These are phyloP conservation scores for Histomonas meleagridis DNA, from an alignment of 208 protist species.

Conservation along the genomic window DNA sequence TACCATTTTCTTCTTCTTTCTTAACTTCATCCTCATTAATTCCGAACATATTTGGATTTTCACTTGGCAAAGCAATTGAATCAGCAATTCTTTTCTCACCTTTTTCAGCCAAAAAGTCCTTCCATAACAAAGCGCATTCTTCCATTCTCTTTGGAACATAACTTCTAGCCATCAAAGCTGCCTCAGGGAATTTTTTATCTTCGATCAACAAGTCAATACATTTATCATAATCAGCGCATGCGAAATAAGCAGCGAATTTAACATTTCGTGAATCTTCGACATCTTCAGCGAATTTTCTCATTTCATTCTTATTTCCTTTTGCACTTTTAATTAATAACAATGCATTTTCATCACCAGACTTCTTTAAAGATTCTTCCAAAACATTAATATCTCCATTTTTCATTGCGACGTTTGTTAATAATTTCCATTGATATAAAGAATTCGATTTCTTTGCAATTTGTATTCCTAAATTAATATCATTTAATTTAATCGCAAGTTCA, in stretches of 20 bases:
- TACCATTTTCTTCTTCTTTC: too few species aligned
- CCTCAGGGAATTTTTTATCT: conserved; percentile 68
- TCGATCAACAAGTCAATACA: conserved; percentile 68
- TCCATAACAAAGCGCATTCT: background rate
- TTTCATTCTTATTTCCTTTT: background rate
- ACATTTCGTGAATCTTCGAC: conserved; percentile 51
- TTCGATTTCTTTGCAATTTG: background rate
- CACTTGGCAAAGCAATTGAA: background rate
- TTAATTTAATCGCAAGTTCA: background rate
- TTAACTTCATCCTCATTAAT: background rate
- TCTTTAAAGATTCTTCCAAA: background rate
- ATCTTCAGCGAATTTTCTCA: conserved; percentile 62
- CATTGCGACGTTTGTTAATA: background rate
- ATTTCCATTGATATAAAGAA: background rate
- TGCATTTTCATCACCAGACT: background rate
- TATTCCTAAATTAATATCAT: background rate
- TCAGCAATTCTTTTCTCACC: background rate
- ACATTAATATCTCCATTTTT: background rate
- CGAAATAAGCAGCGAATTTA: conserved; percentile 73
- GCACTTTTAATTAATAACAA: background rate
- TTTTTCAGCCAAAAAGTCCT: background rate
- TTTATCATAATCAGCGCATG: conserved; percentile 60
- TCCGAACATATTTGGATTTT: background rate
- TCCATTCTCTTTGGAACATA: conserved; percentile 63
- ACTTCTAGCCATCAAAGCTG: conserved; percentile 81